Percentiles rank a stretch among this genome's conserved stretches.
Evolutionary conservation across 352 stramenopile species (phyloP).

Genomic region (Globisporangium cystogenes): DNA sequence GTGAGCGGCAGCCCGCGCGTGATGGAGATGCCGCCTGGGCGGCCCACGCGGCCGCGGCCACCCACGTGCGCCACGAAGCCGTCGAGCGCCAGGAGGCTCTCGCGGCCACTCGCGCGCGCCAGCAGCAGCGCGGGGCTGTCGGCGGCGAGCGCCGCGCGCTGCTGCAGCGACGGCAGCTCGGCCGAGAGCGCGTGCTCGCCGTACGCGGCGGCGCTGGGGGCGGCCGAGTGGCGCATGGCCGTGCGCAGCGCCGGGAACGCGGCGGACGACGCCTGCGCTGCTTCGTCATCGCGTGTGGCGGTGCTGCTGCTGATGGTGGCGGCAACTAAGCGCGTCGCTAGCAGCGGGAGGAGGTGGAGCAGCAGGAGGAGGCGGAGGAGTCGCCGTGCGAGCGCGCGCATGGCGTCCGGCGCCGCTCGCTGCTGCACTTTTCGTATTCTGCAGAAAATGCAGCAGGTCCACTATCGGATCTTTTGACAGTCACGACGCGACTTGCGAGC

Average conservation of each 20-base stretch:
- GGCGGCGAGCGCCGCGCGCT: slow-evolving; percentile 3
- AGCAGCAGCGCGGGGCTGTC: slow-evolving; percentile 7
- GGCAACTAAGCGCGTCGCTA: no score
- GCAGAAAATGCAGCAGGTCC: no score
- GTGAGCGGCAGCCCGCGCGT: slow-evolving; percentile 16
- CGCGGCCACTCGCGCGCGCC: no score
- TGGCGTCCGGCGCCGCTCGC: no score
- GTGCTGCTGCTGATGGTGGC: no score
- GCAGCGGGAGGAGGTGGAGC: no score
- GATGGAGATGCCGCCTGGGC: slow-evolving; percentile 34
- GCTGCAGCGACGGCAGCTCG: slow-evolving; percentile 10
- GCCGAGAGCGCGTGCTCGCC: slow-evolving; percentile 1
- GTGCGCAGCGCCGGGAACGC: not conserved
- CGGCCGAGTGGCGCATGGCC: not conserved
- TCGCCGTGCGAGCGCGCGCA: no score
- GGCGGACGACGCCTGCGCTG: not conserved
- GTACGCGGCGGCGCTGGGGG: not conserved
- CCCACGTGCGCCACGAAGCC: slow-evolving; percentile 1
- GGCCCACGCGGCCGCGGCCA: slow-evolving; percentile 6
- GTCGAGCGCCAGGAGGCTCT: slow-evolving; percentile 5
- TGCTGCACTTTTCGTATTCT: no score
- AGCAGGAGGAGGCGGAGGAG: no score
- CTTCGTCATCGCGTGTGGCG: no score
- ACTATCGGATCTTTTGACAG: no score
- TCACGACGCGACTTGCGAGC: no score